Conservation (phyloP, 2,329 filamentous ascomycete genomes). For the Bipolaris sorokiniana region DNA sequence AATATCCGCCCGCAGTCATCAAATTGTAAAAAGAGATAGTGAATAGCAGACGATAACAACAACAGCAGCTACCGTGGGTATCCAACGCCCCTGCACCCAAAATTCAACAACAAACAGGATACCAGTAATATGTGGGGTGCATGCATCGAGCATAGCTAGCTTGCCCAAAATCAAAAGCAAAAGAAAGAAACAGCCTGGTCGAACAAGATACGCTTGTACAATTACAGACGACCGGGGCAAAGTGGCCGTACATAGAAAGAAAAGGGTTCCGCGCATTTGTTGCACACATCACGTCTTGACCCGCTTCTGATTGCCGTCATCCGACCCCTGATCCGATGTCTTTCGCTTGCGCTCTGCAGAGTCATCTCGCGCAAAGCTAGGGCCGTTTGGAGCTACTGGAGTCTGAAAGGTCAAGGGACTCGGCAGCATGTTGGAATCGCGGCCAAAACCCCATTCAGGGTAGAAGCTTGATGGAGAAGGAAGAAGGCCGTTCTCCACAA, state of each 20-base stretch:
- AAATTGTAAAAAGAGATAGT: slow-evolving; percentile 21
- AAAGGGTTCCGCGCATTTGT: neutral
- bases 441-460: slow-evolving; percentile 83
- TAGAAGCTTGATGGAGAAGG: slow-evolving; percentile 94
- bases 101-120: slow-evolving; percentile 17
- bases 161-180: slow-evolving; percentile 1
- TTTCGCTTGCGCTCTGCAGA: slow-evolving; percentile 49
- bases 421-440: slow-evolving; percentile 83
- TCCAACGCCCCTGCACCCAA: slow-evolving; percentile 33
- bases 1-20: slow-evolving; percentile 9
- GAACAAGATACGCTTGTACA: slow-evolving; percentile 19
- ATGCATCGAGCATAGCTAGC: slow-evolving; percentile 19
- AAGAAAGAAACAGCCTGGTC: slow-evolving; percentile 9
- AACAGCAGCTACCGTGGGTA: slow-evolving; percentile 32
- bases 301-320: slow-evolving; percentile 46
- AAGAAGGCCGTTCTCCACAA: slow-evolving; percentile 84
- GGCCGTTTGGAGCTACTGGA: slow-evolving; percentile 61
- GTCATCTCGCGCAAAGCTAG: slow-evolving; percentile 54
- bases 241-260: slow-evolving; percentile 1
- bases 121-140: slow-evolving; percentile 1
- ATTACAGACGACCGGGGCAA: slow-evolving; percentile 5
- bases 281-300: slow-evolving; percentile 40
- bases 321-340: slow-evolving; percentile 49
- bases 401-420: slow-evolving; percentile 94
- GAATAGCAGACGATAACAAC: slow-evolving; percentile 10